These are phyloP conservation scores for Pseudogymnoascus sp. DNA, from an alignment of 2,329 filamentous ascomycete genomes.

Conservation along the genomic window DNA sequence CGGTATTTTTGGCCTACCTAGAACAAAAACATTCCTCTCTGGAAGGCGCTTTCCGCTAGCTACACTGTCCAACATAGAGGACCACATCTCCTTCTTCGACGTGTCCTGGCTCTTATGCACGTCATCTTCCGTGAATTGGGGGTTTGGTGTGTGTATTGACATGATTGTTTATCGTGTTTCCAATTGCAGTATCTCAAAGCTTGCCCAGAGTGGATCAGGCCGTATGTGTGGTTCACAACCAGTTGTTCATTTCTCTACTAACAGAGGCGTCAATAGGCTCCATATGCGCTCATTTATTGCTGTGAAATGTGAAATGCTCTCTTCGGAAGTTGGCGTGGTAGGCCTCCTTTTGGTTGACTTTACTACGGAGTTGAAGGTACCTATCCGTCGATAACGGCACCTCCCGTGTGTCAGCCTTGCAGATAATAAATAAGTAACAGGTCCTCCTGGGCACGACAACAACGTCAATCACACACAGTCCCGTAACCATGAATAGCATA, in stretches of 20 bases:
- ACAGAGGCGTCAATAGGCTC: neutral
- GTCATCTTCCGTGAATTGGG: slow-evolving; percentile 46
- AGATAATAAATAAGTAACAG: slow-evolving; percentile 4
- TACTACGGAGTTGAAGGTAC: slow-evolving; percentile 3
- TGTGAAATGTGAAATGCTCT: neutral
- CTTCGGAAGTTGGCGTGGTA: neutral
- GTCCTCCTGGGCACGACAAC: neutral
- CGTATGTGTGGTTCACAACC: slow-evolving; percentile 5
- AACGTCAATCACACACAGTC: neutral
- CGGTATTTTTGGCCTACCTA: slow-evolving; percentile 51
- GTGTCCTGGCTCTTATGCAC: slow-evolving; percentile 57
- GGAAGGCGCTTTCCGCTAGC: slow-evolving; percentile 84
- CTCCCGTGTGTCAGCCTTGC: slow-evolving; percentile 9
- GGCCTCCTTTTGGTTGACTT: slow-evolving; percentile 6
- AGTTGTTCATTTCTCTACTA: slow-evolving; percentile 1
- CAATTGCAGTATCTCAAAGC: neutral
- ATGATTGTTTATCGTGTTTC: slow-evolving; percentile 12
- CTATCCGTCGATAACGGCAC: slow-evolving; percentile 6
- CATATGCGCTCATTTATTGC: slow-evolving; percentile 5
- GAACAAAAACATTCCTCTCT: slow-evolving; percentile 82
- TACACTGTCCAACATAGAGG: slow-evolving; percentile 82
- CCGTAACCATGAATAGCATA: slow-evolving; percentile 75
- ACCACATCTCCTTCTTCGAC: slow-evolving; percentile 84
- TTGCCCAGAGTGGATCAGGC: slow-evolving; percentile 2
- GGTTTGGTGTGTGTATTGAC: slow-evolving; percentile 45